Evolutionary conservation across 2,329 filamentous ascomycete genomes (phyloP).

Genomic region (Bipolaris bicolor): DNA sequence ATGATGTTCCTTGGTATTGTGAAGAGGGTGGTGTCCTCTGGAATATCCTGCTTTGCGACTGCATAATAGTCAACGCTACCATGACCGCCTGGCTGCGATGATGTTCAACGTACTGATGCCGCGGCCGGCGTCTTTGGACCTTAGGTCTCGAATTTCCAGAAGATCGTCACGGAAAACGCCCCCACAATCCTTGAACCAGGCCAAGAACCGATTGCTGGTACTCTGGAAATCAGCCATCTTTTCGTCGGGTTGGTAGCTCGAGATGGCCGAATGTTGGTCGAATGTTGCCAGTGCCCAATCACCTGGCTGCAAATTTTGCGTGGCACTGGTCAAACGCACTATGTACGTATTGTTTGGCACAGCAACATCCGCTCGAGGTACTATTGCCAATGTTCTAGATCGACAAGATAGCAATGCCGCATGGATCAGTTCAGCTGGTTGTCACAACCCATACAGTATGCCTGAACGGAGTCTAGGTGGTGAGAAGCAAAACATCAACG

Average conservation of each 20-base stretch:
- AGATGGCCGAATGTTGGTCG: neutral
- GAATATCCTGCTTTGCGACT: constrained; percentile 26
- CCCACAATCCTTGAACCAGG: constrained; percentile 30
- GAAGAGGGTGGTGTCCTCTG: constrained; percentile 27
- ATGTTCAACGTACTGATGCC: constrained; percentile 25
- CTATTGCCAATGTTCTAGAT: too few species aligned
- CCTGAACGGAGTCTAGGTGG: neutral
- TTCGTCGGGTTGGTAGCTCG: too few species aligned
- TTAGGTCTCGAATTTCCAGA: constrained; percentile 28
- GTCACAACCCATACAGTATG: neutral
- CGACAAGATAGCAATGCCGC: neutral
- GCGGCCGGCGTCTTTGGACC: constrained; percentile 27
- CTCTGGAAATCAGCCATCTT: constrained; percentile 26
- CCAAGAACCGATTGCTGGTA: constrained; percentile 23
- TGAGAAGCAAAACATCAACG: neutral
- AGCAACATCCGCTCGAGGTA: too few species aligned
- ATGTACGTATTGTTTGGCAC: neutral
- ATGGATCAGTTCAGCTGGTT: neutral
- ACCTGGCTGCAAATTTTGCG: neutral
- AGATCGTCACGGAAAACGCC: constrained; percentile 31
- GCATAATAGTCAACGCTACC: neutral
- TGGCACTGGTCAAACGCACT: neutral
- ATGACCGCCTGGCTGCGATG: accelerated
- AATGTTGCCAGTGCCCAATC: neutral
- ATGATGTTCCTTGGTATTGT: constrained; percentile 30